Base-by-base conservation (phyloP, 768 basidiomycete genomes). In the Collybia sp. region DNA sequence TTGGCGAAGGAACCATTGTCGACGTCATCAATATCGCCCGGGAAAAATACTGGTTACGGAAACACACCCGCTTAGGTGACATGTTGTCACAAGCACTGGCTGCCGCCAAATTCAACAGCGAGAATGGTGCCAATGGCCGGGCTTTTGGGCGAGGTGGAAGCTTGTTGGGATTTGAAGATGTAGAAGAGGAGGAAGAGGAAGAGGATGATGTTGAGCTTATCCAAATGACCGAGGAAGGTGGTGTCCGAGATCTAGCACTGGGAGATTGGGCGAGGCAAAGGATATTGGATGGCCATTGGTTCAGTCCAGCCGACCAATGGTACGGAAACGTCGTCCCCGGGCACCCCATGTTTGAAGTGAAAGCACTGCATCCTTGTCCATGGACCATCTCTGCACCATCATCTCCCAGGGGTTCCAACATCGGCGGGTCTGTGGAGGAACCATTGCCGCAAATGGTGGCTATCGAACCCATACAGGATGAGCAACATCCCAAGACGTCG, bases 231-330 rank as follows among this genome's bases (percentile, higher is more conserved):
- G 72, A 75, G 39, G 65, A 72, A 40, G 58, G 62, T 25, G 66
- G 68, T 15, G 71, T 74, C 11, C 61, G 68, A 15, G 75, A 77
- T 38, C 65, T 88, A 37, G 84, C 88, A 1, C 64, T 88, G 43
- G 70, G 73, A 11, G 85, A 86, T 52, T 88, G 85, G 84, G 83
- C 83, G 5, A 71, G 88, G 30, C 73, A 70, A 16, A 66, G 86
- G 40, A 82, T 90, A 40, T 62, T 89, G 15, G 86, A 90, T 45
- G 88, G 88, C 2, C 74, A 80, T 53, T 90, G 88, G 87, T 62
- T 82, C 37, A 83, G 76, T 42, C 88, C 87, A 9, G 83, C 80
- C 0, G 88, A 90, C 58, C 70, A 79, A 39, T 88, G 76, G 75
- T 85, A 79, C 42, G 62, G 66, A 9, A 58, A 71, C 46, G 51